phyloP scores from a whole-genome alignment of 805 yeast genomes.

The Lachancea dasiensis region DNA sequence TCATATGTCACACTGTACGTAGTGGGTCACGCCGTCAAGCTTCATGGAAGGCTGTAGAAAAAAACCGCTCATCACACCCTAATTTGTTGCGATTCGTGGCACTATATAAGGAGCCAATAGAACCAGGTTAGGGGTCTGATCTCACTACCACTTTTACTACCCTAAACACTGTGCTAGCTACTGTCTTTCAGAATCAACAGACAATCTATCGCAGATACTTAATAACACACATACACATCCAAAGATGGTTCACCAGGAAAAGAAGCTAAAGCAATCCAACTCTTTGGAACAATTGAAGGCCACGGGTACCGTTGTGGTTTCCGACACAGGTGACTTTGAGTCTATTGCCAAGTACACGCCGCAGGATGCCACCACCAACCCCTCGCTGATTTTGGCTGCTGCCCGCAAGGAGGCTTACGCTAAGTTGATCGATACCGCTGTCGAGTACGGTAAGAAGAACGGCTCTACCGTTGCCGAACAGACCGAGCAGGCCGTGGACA shows the following conservation, averaged over 20 bases:
- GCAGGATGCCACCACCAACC: conserved; percentile 99
- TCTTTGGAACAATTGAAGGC: conserved; percentile 92
- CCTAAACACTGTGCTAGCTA: too few species aligned
- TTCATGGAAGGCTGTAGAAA: too few species aligned
- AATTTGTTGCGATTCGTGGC: too few species aligned
- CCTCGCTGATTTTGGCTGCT: conserved; percentile 95
- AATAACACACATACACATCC: neutral
- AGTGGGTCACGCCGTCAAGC: too few species aligned
- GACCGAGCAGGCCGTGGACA: conserved; percentile 81
- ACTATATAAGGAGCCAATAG: too few species aligned
- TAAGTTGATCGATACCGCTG: conserved; percentile 82
- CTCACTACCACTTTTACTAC: neutral
- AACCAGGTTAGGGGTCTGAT: neutral
- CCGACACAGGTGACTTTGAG: conserved; percentile 99
- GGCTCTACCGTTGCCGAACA: conserved; percentile 49
- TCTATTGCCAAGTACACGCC: conserved; percentile 97
- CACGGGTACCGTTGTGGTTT: conserved; percentile 92
- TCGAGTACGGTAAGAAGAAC: conserved; percentile 70
- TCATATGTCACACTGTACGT: too few species aligned
- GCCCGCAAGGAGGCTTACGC: conserved; percentile 86
- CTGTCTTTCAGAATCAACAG: too few species aligned
- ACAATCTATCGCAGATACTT: neutral
- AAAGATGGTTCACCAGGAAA: conserved; percentile 19
- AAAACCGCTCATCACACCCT: too few species aligned
- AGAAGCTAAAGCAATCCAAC: conserved; percentile 42